Evolutionary conservation across 176 grass and related monocot genomes (phyloP).

Genomic region (Cenchrus fungigraminus): DNA sequence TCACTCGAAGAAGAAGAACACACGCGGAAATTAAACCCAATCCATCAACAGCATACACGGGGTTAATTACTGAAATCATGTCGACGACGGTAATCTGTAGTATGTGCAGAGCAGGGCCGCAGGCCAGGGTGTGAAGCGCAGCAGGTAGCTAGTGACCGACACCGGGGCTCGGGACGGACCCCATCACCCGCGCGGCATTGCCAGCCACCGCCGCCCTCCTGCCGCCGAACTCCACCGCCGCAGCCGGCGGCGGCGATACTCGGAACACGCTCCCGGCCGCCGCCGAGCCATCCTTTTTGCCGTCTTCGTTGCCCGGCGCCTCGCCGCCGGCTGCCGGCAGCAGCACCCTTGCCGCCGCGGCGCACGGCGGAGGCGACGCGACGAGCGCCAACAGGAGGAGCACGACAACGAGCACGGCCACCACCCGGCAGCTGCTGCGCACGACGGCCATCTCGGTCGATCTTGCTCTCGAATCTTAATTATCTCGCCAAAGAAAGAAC

Average conservation of each 20-base stretch:
- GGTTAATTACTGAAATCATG: background rate
- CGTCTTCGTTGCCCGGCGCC: background rate
- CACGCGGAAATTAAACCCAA: background rate
- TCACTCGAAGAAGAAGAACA: background rate
- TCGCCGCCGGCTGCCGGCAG: background rate
- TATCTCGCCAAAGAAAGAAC: background rate
- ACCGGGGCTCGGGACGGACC: conserved; percentile 87
- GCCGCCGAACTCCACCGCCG: background rate
- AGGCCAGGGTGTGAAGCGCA: too few relatives aligned
- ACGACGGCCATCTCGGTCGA: conserved; percentile 1
- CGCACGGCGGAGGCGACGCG: background rate
- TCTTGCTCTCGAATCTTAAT: background rate
- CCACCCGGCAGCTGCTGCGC: conserved; percentile 20
- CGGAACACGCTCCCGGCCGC: background rate
- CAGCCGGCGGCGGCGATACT: background rate
- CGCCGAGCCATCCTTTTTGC: background rate
- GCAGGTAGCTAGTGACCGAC: conserved; percentile 61
- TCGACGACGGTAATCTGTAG: background rate
- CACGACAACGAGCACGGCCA: background rate
- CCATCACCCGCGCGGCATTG: conserved; percentile 56
- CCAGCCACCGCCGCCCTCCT: background rate
- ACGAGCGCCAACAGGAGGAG: conserved; percentile 4
- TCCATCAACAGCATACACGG: background rate
- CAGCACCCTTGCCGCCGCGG: conserved; percentile 9
- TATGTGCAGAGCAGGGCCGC: background rate